Evolutionary conservation across 1,139 yeast species (phyloP).

Genomic region (Blastobotrys petasosporus): DNA sequence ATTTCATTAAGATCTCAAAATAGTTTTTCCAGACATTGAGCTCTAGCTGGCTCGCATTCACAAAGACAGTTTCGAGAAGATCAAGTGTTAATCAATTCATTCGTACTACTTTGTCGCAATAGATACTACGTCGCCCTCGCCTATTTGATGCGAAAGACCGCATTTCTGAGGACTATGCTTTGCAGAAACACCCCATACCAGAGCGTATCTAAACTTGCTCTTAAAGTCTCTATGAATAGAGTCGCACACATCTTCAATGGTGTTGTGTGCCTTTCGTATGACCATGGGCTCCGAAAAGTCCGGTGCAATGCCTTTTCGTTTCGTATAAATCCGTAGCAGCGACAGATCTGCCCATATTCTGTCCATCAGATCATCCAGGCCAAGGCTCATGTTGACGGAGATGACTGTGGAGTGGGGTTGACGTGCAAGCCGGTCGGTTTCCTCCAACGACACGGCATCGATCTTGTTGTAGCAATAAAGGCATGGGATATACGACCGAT

Average conservation of each 20-base stretch:
- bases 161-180: slow-evolving; percentile 97
- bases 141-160: slow-evolving; percentile 74
- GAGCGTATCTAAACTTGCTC: slow-evolving; percentile 83
- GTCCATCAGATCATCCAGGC: slow-evolving; percentile 80
- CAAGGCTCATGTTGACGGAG: slow-evolving; percentile 84
- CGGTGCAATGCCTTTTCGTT: slow-evolving; percentile 75
- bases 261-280: slow-evolving; percentile 64
- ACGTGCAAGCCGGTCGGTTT: slow-evolving; percentile 84
- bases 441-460: slow-evolving; percentile 93
- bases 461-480: slow-evolving; percentile 90
- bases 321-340: slow-evolving; percentile 76
- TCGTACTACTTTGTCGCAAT: slow-evolving; percentile 61
- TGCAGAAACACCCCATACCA: slow-evolving; percentile 95
- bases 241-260: slow-evolving; percentile 85
- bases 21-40: no score
- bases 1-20: no score
- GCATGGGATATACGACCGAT: slow-evolving; percentile 84
- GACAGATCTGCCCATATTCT: slow-evolving; percentile 89
- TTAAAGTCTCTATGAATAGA: slow-evolving; percentile 90
- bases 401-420: slow-evolving; percentile 90
- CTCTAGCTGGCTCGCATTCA: no score
- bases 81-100: no score
- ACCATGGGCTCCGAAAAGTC: slow-evolving; percentile 88
- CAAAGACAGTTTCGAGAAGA: not conserved
- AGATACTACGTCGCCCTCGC: slow-evolving; percentile 93